Conservation (phyloP, 306 rosid genomes). For the Aeschynomene evenia region DNA sequence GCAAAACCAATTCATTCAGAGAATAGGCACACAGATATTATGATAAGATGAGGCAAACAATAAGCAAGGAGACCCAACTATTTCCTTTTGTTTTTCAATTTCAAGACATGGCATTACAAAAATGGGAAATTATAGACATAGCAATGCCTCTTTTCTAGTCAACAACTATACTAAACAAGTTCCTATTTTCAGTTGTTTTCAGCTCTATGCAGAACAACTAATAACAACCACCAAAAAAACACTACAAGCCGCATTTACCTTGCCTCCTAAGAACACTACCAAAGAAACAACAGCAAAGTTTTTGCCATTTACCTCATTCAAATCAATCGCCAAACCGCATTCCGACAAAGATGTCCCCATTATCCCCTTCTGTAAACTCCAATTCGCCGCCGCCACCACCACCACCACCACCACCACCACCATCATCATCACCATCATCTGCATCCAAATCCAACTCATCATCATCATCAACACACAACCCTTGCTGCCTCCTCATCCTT, state of each 20-base stretch:
- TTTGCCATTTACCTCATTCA: conserved; percentile 5
- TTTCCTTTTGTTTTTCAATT: conserved; percentile 3
- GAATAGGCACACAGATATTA: background rate
- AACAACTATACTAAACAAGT: conserved; percentile 27
- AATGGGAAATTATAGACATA: conserved; percentile 27
- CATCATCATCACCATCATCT: conserved; percentile 23
- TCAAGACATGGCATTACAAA: conserved; percentile 23
- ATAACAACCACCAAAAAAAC: background rate
- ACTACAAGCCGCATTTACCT: conserved; percentile 1
- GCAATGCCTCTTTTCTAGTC: conserved; percentile 33
- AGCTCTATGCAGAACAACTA: conserved; percentile 24
- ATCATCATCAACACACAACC: background rate
- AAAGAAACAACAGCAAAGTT: background rate
- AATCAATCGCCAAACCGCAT: conserved; percentile 1
- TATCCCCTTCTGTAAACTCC: conserved; percentile 45
- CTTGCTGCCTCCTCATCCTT: conserved; percentile 7
- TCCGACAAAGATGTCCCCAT: conserved; percentile 43
- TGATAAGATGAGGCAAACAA: background rate
- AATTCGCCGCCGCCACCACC: conserved; percentile 22
- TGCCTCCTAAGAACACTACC: conserved; percentile 28
- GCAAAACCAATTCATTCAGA: conserved; percentile 4
- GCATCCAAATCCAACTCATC: conserved; percentile 12
- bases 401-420: conserved; percentile 6
- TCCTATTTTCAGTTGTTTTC: background rate
- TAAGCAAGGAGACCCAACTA: background rate